Evolutionary conservation across 2,329 filamentous ascomycete genomes (phyloP), one percentile per base, ranked within the genome.

Genomic region (Colletotrichum gigasporum): DNA sequence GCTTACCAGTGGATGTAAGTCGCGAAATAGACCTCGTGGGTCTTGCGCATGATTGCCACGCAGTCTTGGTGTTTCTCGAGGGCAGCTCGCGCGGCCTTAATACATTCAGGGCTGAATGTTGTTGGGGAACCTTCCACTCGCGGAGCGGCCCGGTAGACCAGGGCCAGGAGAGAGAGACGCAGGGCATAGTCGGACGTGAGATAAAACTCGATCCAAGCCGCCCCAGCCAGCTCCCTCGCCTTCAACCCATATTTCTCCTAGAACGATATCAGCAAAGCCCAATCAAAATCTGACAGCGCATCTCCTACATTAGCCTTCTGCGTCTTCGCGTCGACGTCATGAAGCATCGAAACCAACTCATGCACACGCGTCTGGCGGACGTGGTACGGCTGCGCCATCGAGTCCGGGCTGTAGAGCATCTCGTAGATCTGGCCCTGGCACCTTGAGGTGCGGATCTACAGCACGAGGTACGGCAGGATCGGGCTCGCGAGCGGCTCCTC

Each of bases 371-470:
- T 71, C 9, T 71, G 69, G 7, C 80, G 74, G 10, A 74, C 69
- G 8, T 72, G 58, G 8, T 75, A 75, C 0, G 74, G 68, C 59
- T 80, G 75, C 1, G 73, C 70, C 22, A 80, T 74, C 0, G 79
- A 76, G 4, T 76, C 78, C 1, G 78, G 78, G 20, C 77, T 79
- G 69, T 88, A 89, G 3, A 89, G 72, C 5, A 81, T 75, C 69
- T 87, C 82, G 63, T 88, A 88, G 28, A 87, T 82, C 3, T 82
- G 79, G 3, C 85, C 84, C 55, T 87, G 84, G 6, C 85, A 80
- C 20, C 78, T 79, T 16, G 84, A 82, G 4, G 84, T 78, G 45
- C 77, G 70, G 32, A 85, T 79, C 83, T 85, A 87, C 0, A 82
- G 67, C 5, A 75, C 72, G 62, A 83, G 82, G 5, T 79, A 77